Evolutionary conservation across 192 early-diverging fungal species (phyloP).

Genomic region (Chytriomyces sp.): DNA sequence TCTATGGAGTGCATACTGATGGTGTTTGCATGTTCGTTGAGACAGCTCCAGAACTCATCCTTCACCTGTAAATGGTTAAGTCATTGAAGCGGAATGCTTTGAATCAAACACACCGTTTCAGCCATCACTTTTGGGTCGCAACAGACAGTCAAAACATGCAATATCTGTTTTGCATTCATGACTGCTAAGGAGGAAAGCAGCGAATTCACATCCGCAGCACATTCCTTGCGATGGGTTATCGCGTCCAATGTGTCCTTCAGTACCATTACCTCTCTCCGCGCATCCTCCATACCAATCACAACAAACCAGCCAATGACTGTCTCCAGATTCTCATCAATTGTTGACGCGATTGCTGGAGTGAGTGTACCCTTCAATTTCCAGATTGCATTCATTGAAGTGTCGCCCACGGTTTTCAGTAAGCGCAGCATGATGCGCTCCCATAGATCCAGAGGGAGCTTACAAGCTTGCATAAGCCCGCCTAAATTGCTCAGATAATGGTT

Average conservation of each 20-base stretch:
- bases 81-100: too few species aligned
- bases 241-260: not conserved
- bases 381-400: not conserved
- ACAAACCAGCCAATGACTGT: not conserved
- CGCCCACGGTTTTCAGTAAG: not conserved
- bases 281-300: not conserved
- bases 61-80: too few species aligned
- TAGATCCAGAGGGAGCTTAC: not conserved
- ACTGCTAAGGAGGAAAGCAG: too few species aligned
- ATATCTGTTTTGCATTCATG: too few species aligned
- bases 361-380: not conserved
- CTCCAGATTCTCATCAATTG: not conserved
- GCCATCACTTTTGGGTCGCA: too few species aligned
- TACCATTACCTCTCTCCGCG: not conserved
- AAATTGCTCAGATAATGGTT: not conserved
- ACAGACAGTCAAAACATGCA: too few species aligned
- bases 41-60: too few species aligned
- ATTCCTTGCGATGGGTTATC: not conserved
- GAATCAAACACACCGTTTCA: too few species aligned
- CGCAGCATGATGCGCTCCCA: not conserved
- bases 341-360: not conserved
- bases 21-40: too few species aligned
- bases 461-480: not conserved
- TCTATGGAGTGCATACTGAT: too few species aligned
- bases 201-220: too few species aligned